Percentiles rank a stretch among this genome's conserved stretches.
phyloP scores from a whole-genome alignment of 2,329 filamentous ascomycete species.

The Gnomoniopsis smithogilvyi region DNA sequence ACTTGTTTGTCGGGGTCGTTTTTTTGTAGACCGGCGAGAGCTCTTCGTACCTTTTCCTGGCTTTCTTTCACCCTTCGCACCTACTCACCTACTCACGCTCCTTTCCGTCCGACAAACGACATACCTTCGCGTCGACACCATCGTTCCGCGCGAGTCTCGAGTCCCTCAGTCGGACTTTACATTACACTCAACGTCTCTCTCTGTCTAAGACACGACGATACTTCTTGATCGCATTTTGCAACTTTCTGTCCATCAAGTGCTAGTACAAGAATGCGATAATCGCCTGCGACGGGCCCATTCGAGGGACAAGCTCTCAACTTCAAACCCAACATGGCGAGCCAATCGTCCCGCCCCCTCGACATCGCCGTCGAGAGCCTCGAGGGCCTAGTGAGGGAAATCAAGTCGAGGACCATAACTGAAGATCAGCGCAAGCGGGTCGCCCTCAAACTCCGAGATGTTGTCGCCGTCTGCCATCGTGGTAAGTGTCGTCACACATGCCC shows the following conservation, averaged over 20 bases:
- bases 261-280: conserved; percentile 16
- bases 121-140: background rate
- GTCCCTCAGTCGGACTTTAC: background rate
- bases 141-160: background rate
- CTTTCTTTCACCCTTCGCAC: background rate
- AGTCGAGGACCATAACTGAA: conserved; percentile 42
- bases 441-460: conserved; percentile 52
- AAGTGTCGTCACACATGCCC: conserved; percentile 15
- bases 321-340: conserved; percentile 27
- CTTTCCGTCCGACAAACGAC: background rate
- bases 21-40: background rate
- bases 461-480: conserved; percentile 55
- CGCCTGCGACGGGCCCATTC: conserved; percentile 7
- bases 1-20: background rate
- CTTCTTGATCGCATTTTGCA: background rate
- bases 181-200: background rate
- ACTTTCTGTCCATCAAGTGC: background rate
- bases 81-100: background rate
- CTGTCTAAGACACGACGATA: background rate
- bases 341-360: conserved; percentile 42
- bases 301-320: conserved; percentile 14
- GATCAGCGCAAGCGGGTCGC: conserved; percentile 55
- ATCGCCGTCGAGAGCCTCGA: conserved; percentile 55
- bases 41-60: background rate
- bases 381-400: conserved; percentile 51